phyloP scores from a whole-genome alignment of 2,329 filamentous ascomycete genomes.

The Lasiodiplodia sp. region DNA sequence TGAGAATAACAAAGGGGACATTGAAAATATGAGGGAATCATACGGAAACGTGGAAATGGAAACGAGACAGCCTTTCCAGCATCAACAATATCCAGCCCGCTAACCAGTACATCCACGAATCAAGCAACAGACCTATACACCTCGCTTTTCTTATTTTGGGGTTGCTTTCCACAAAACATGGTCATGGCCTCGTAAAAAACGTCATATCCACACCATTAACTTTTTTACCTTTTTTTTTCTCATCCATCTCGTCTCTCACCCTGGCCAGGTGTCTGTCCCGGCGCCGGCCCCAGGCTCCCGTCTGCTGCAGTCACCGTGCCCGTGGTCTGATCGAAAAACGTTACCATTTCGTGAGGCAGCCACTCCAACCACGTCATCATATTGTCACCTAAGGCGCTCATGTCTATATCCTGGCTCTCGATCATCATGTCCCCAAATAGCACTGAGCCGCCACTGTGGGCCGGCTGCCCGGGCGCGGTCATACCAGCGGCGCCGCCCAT shows the following conservation, averaged over 20 bases:
- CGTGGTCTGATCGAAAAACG: background rate
- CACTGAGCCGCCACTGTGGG: constrained; percentile 25
- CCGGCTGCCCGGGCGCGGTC: constrained; percentile 32
- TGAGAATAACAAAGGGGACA: background rate
- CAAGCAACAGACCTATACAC: no score
- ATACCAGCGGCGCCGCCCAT: constrained; percentile 34
- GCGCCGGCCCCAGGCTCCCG: background rate
- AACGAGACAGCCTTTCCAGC: background rate
- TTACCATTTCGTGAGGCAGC: constrained; percentile 55
- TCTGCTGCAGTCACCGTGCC: constrained; percentile 4
- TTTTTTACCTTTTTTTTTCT: background rate
- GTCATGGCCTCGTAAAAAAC: background rate
- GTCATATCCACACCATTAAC: background rate
- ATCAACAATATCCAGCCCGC: no score
- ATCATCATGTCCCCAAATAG: constrained; percentile 68
- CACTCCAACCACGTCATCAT: constrained; percentile 80
- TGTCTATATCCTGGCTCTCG: constrained; percentile 78
- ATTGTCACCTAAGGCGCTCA: constrained; percentile 71
- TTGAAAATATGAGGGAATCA: background rate
- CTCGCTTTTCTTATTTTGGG: no score
- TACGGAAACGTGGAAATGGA: background rate
- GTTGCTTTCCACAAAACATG: no score
- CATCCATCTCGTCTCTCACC: background rate
- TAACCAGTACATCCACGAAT: no score
- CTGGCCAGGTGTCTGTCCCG: background rate